Base-by-base conservation (phyloP, 2,329 filamentous ascomycete genomes). In the Myriosclerotinia scirpicola region DNA sequence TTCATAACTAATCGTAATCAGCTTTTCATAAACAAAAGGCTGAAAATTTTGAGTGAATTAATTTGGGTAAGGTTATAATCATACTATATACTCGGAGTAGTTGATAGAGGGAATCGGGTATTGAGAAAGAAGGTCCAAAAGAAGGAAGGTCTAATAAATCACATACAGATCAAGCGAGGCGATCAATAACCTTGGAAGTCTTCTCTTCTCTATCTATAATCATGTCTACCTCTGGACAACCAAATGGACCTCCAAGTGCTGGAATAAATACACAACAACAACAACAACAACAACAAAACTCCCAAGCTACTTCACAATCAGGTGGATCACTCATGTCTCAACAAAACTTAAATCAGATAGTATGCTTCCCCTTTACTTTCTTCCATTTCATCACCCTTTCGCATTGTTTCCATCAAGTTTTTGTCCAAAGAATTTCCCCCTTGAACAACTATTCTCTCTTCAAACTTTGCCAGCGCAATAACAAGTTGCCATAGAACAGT, bases 331-430 rank as follows among this genome's bases (percentile, higher is more conserved):
- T 67, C 76, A 88, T 92, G 79, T 92, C 90, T 2, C 92, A 94
- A 70, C 92, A 96, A 74, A 96, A 97, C 76, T 79, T 97, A 1
- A 98, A 98, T 74, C 93, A 97, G 73, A 98, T 98, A 79, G 94
- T 97, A 84, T 85, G 93, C 53, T n/a, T 22, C 48, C 50, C 64
- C 34, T n/a, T n/a, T n/a, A n/a, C n/a, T 59, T 40, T 36, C 5
- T 6, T 26, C 11, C 15, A 59, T 42, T 34, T 34, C 20, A 26
- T 8, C 26, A 26, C n/a, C 2, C 36, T 38, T 20, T 17, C 14
- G 30, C 30, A 34, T 34, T 5, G 5, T 8, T n/a, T 11, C 20
- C 14, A 34, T 34, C 5, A 20, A 50, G 15, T 4, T 14, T 34
- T 60, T 38, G 8, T 11, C 20, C 26, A n/a, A 34, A 46, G 8